Percentiles rank a stretch among this genome's conserved stretches.
Evolutionary conservation across 495 filamentous ascomycete species (phyloP).

Genomic region (Penicillium taxi): DNA sequence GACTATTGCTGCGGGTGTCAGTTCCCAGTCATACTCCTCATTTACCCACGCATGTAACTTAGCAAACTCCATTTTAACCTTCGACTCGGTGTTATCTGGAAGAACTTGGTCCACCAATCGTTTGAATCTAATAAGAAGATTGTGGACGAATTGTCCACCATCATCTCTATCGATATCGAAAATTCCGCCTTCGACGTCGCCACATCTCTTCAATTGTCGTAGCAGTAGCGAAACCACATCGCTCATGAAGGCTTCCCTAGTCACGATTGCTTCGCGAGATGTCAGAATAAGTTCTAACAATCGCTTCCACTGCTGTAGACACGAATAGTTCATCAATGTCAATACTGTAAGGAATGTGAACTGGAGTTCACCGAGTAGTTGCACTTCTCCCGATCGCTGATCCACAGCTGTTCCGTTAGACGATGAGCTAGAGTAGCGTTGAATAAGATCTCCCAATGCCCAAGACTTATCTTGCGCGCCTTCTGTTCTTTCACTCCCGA

Average conservation of each 20-base stretch:
- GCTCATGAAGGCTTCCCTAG: slow-evolving; percentile 50
- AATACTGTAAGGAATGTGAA: slow-evolving; percentile 75
- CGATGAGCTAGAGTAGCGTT: slow-evolving; percentile 22
- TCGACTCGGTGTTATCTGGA: slow-evolving; percentile 19
- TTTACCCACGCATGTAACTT: slow-evolving; percentile 50
- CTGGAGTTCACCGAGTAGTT: slow-evolving; percentile 80
- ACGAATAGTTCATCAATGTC: slow-evolving; percentile 76
- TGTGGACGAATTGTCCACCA: slow-evolving; percentile 48
- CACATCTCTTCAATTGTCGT: slow-evolving; percentile 63
- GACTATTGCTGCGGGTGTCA: slow-evolving; percentile 47
- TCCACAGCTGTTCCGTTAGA: slow-evolving; percentile 11
- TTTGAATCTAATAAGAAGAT: slow-evolving; percentile 46
- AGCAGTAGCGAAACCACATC: slow-evolving; percentile 55
- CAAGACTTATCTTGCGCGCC: slow-evolving; percentile 64
- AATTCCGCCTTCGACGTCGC: slow-evolving; percentile 55
- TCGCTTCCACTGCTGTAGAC: slow-evolving; percentile 82
- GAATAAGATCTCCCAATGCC: slow-evolving; percentile 52
- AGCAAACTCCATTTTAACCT: slow-evolving; percentile 45
- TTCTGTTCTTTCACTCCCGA: slow-evolving; percentile 65
- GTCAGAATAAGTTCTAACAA: slow-evolving; percentile 64
- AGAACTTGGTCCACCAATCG: slow-evolving; percentile 37
- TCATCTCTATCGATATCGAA: slow-evolving; percentile 47
- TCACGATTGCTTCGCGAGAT: slow-evolving; percentile 50
- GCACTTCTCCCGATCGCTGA: slow-evolving; percentile 21
- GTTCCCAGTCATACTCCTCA: slow-evolving; percentile 56